These are phyloP conservation scores for Aethionema arabicum DNA, from an alignment of 345 rosid genomes.

Conservation along the genomic window DNA sequence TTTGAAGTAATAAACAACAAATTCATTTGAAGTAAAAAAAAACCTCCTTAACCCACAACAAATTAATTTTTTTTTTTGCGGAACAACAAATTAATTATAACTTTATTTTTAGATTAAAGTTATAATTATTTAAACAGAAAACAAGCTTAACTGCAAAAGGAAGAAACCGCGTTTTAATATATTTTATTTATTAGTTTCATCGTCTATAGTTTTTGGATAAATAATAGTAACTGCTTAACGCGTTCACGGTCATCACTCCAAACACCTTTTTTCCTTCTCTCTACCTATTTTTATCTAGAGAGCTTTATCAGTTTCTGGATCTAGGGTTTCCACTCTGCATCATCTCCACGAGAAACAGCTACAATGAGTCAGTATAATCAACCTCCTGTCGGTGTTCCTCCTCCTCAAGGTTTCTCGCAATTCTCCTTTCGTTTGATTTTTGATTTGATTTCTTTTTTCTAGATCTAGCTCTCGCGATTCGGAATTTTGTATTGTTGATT, in stretches of 20 bases:
- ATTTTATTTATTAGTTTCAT: neutral
- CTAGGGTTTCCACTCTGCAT: constrained; percentile 16
- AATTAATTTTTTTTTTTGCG: too few relatives aligned
- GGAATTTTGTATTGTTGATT: constrained; percentile 9
- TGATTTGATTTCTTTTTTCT: neutral
- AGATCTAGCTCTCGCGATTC: constrained; percentile 10
- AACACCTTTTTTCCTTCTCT: constrained; percentile 14
- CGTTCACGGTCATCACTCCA: constrained; percentile 26
- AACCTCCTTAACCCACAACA: too few relatives aligned
- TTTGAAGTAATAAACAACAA: too few relatives aligned
- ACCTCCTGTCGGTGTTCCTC: constrained; percentile 91
- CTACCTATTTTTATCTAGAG: neutral
- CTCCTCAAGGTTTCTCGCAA: constrained; percentile 69
- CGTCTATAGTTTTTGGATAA: neutral
- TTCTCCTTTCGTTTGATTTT: neutral
- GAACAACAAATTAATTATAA: too few relatives aligned
- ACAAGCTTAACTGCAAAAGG: constrained; percentile 3
- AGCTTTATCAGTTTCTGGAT: constrained; percentile 21
- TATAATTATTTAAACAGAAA: neutral
- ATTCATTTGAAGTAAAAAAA: too few relatives aligned
- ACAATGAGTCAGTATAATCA: constrained; percentile 86
- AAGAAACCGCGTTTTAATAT: neutral
- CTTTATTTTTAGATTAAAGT: neutral
- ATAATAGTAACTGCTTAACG: constrained; percentile 29
- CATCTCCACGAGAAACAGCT: constrained; percentile 1